Base-by-base conservation (phyloP, 805 yeast species). In the Lachancea meyersii region DNA sequence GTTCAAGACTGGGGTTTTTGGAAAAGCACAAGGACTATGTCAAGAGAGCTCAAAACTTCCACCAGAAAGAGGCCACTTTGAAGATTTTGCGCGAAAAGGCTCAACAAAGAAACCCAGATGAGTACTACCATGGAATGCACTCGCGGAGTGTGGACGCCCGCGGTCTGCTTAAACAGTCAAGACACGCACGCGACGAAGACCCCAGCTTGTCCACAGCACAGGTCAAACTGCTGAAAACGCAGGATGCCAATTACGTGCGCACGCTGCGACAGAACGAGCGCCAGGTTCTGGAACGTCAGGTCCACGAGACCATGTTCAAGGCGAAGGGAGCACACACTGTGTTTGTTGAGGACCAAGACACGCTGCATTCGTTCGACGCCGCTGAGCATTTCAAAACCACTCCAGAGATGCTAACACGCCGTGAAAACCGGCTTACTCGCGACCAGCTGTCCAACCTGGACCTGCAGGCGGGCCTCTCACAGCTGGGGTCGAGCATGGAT, bases 81-180 rank as follows among this genome's bases (percentile, higher is more conserved):
- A 85, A 84, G 65, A 72, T 82, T 1, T 72, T 93, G 45, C 78
- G 84, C 51, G 70, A 72, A 32, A 91, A 87, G 59, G 94, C 85
- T 1, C 68, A 72, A 28, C 72, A 73, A 35, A 75, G 87, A 53
- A 93, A 93, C 60, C 95, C 94, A 13, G 98, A 93, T 72, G 98
- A 93, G 64, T 93, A 84, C 68, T 88, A 91, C 64, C 96, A 87
- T 76, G 93, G 87, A 17, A 93, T 93, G 98, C 76, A 81, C 24
- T 70, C 73, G 11, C 70, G 72, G 47, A 73, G 72, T 54, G 79
- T 93, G 4, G 95, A 87, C 49, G 66, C 71, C 2, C 68, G 73
- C 9, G 97, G 97, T 1, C 71, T 85, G 7, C 56, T 83, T 38
- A 61, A 83, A 9, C 68, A 79, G 1, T 86, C 85, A 18, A 71